phyloP scores from a whole-genome alignment of 352 stramenopile species.

The Globisporangium megalacanthum region DNA sequence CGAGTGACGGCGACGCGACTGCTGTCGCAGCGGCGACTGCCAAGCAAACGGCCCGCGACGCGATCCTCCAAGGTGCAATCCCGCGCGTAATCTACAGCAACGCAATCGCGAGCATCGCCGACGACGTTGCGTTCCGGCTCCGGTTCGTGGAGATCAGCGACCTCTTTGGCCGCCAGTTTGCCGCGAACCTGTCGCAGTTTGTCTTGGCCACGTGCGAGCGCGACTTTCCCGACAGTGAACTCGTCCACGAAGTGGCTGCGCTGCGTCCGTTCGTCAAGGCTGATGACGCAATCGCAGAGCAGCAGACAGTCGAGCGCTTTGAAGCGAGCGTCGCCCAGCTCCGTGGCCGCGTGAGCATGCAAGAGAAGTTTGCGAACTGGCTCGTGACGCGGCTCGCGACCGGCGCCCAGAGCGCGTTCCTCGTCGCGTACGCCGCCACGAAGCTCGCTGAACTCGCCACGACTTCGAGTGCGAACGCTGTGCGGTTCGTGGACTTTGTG shows the following conservation, averaged over 20 bases:
- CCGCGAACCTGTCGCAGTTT: conserved; percentile 59
- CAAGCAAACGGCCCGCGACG: conserved; percentile 56
- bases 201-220: conserved; percentile 56
- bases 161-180: conserved; percentile 57
- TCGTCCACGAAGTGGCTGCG: conserved; percentile 48
- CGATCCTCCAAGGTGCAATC: conserved; percentile 79
- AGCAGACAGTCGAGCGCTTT: conserved; percentile 43
- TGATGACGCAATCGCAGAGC: conserved; percentile 36
- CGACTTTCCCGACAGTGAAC: conserved; percentile 51
- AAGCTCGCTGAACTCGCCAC: conserved; percentile 50
- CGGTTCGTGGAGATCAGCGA: conserved; percentile 75
- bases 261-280: conserved; percentile 42
- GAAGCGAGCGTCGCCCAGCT: conserved; percentile 49
- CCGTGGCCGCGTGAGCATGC: conserved; percentile 33
- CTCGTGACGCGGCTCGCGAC: conserved; percentile 48
- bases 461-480: conserved; percentile 22
- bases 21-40: conserved; percentile 23
- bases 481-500: conserved; percentile 67
- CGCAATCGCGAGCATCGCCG: conserved; percentile 49
- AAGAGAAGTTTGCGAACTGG: conserved; percentile 64
- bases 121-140: conserved; percentile 67
- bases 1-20: conserved; percentile 10
- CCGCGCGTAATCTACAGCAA: conserved; percentile 80
- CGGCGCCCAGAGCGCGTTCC: conserved; percentile 27
- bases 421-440: conserved; percentile 47